These are phyloP conservation scores for Echinosophora koreensis DNA, from an alignment of 306 rosid genomes.

Conservation along the genomic window DNA sequence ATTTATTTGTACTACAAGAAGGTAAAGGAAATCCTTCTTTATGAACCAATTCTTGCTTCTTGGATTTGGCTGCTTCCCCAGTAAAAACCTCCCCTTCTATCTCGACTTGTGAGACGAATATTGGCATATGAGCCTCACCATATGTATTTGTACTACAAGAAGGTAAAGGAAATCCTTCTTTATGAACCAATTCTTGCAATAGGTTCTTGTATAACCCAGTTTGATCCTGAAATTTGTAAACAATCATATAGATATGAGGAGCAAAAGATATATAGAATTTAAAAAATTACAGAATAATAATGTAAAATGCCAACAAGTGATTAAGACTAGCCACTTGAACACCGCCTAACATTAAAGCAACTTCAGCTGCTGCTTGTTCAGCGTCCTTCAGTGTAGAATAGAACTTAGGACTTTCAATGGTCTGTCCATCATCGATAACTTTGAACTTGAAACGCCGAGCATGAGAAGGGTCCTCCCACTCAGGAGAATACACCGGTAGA, in stretches of 20 bases:
- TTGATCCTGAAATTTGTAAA: slow-evolving; percentile 57
- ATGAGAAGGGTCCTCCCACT: slow-evolving; percentile 90
- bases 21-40: too few relatives aligned
- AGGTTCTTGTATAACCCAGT: slow-evolving; percentile 73
- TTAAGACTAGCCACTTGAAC: slow-evolving; percentile 71
- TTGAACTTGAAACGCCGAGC: slow-evolving; percentile 69
- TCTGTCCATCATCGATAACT: slow-evolving; percentile 66
- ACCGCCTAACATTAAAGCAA: slow-evolving; percentile 66
- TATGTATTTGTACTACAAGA: slow-evolving; percentile 54
- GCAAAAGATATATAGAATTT: neutral
- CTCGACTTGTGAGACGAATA: slow-evolving; percentile 73
- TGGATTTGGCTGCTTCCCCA: slow-evolving; percentile 71
- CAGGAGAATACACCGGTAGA: slow-evolving; percentile 71
- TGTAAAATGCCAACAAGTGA: slow-evolving; percentile 23
- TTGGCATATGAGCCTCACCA: slow-evolving; percentile 71
- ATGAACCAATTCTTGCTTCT: too few relatives aligned
- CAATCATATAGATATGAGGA: slow-evolving; percentile 31
- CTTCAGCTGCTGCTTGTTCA: slow-evolving; percentile 85
- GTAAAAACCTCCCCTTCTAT: slow-evolving; percentile 62
- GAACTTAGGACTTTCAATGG: slow-evolving; percentile 64
- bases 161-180: slow-evolving; percentile 61
- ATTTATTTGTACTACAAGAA: too few relatives aligned
- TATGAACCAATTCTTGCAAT: slow-evolving; percentile 81
- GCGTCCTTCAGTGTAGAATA: slow-evolving; percentile 78
- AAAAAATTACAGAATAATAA: slow-evolving; percentile 15